Evolutionary conservation across 2,329 filamentous ascomycete species (phyloP).

Genomic region (Penicillium decumbens): DNA sequence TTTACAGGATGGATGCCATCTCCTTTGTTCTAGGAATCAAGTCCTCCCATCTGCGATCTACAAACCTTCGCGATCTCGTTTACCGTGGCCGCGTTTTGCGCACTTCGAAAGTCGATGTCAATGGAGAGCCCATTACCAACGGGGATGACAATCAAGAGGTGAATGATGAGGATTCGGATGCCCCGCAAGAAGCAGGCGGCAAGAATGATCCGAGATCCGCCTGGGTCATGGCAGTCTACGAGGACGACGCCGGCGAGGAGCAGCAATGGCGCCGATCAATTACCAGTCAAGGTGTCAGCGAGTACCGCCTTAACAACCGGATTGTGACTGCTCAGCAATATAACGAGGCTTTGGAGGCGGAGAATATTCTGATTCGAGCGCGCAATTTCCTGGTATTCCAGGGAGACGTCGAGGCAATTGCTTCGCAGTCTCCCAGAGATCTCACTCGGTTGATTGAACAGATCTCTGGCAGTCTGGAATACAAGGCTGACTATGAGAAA

Average conservation of each 20-base stretch:
- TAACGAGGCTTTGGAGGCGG: slow-evolving; percentile 83
- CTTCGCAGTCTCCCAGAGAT: slow-evolving; percentile 88
- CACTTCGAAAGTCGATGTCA: slow-evolving; percentile 89
- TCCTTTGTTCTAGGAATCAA: slow-evolving; percentile 98
- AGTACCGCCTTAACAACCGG: slow-evolving; percentile 95
- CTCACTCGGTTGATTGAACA: slow-evolving; percentile 92
- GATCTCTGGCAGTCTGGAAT: slow-evolving; percentile 92
- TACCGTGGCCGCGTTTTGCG: slow-evolving; percentile 93
- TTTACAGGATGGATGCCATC: slow-evolving; percentile 87
- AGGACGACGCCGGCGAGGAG: slow-evolving; percentile 92
- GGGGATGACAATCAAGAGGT: slow-evolving; percentile 61
- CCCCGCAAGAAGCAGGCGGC: slow-evolving; percentile 55
- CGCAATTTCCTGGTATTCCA: slow-evolving; percentile 98
- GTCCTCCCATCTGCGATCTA: slow-evolving; percentile 92
- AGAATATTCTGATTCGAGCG: slow-evolving; percentile 97
- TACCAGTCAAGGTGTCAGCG: slow-evolving; percentile 79
- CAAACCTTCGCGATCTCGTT: slow-evolving; percentile 88
- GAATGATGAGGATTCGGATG: slow-evolving; percentile 53
- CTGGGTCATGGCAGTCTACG: slow-evolving; percentile 99
- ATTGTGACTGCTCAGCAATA: slow-evolving; percentile 85
- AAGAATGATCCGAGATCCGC: slow-evolving; percentile 81
- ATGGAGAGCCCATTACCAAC: slow-evolving; percentile 63
- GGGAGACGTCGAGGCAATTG: slow-evolving; percentile 95
- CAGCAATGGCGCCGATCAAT: slow-evolving; percentile 96
- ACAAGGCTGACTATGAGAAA: slow-evolving; percentile 87